phyloP scores from a whole-genome alignment of 2,329 filamentous ascomycete genomes.

The Cylindrodendrum hubeiense region DNA sequence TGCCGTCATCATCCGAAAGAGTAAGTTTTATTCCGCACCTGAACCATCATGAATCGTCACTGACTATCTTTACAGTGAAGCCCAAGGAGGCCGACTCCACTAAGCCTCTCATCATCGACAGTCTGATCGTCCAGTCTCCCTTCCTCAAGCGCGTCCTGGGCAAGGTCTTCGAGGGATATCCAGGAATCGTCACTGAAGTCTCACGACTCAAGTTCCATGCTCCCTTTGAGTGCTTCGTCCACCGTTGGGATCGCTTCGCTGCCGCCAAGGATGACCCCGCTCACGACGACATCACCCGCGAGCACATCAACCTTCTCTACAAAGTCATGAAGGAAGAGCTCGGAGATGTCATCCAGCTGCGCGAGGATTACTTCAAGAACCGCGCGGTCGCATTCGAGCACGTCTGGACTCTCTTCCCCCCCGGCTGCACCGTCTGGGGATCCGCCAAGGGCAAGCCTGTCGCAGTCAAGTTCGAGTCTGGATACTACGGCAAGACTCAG shows the following conservation, averaged over 20 bases:
- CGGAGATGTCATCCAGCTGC: slow-evolving; percentile 60
- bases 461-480: slow-evolving; percentile 54
- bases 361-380: slow-evolving; percentile 64
- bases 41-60: not conserved
- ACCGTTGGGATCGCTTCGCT: slow-evolving; percentile 69
- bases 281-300: slow-evolving; percentile 56
- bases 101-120: slow-evolving; percentile 71
- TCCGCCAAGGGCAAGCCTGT: slow-evolving; percentile 54
- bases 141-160: slow-evolving; percentile 68
- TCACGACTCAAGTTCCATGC: slow-evolving; percentile 71
- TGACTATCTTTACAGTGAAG: slow-evolving; percentile 38
- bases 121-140: slow-evolving; percentile 74
- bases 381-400: slow-evolving; percentile 66
- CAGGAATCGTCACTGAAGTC: slow-evolving; percentile 69
- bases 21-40: slow-evolving; percentile 28
- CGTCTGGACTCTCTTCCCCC: slow-evolving; percentile 66
- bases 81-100: slow-evolving; percentile 68
- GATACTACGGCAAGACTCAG: slow-evolving; percentile 51
- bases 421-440: slow-evolving; percentile 56
- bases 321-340: slow-evolving; percentile 64
- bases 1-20: slow-evolving; percentile 70
- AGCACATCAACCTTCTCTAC: slow-evolving; percentile 61
- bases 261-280: slow-evolving; percentile 55
- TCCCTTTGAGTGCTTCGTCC: slow-evolving; percentile 74
- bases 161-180: slow-evolving; percentile 68